Base-by-base conservation (phyloP, 768 basidiomycete species). In the Trametes maxima region DNA sequence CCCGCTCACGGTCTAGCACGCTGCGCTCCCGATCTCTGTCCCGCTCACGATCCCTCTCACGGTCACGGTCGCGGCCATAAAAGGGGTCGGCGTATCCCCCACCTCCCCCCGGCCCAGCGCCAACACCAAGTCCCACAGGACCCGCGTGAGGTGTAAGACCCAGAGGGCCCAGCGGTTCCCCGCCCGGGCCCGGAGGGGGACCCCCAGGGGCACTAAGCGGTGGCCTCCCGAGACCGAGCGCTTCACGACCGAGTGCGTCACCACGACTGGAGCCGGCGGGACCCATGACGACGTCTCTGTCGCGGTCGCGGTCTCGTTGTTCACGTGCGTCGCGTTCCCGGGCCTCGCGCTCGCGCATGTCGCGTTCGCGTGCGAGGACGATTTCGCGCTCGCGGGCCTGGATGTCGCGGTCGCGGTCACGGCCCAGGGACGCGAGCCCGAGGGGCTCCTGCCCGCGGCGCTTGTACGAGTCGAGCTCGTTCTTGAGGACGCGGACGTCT, bases 401-500 rank as follows among this genome's bases (percentile, higher is more conserved):
- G 47, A 64, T 59, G 63, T 68, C 68, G 40, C 68, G 63, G 37
- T 73, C 73, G 36, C 74, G 70, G 54, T 71, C 69, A 19, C 72
- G 65, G 46, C 60, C 69, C 45, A 68, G 70, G 58, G 59, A 71
- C 55, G 58, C 72, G 57, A 64, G 65, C 44, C 61, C 70, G 59
- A 65, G 70, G 60, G 50, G 68, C 64, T 66, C 75, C 67, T 63
- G 72, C 47, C 74, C 75, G 61, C 78, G 78, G 10, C 70, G 69
- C 42, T 85, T 81, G 22, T 79, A 70, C 1, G 81, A 75, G 59
- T 88, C 81, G 36, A 90, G 77, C 70, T 94, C 90, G 3, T 82
- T 76, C 24, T 93, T 82, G 13, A 94, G 81, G 35, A 88, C 82
- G 5, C 78, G 76, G 58, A 96, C 78, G 66, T 97, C 95, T 2